phyloP scores from a whole-genome alignment of 352 stramenopile species.

The Phytopythium chamaehyphon region DNA sequence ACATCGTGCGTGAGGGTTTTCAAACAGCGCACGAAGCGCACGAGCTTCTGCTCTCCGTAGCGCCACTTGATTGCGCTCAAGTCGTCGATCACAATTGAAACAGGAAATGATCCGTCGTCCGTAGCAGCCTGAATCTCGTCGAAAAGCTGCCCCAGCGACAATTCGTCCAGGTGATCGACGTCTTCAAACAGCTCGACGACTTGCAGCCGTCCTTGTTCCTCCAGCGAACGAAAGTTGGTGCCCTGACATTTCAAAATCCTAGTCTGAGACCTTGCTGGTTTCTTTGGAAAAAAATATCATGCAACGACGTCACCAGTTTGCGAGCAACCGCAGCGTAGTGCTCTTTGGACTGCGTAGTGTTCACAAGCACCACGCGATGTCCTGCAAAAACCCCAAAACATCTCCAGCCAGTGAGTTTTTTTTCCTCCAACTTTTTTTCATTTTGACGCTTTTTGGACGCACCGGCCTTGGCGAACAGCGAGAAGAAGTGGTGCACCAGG shows the following conservation, averaged over 20 bases:
- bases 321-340: constrained; percentile 62
- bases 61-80: constrained; percentile 55
- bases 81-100: constrained; percentile 66
- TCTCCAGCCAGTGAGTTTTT: too few species aligned
- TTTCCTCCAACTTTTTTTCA: background rate
- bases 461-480: constrained; percentile 70
- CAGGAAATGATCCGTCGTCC: constrained; percentile 1
- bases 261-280: background rate
- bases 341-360: constrained; percentile 37
- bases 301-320: constrained; percentile 42
- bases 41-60: constrained; percentile 33
- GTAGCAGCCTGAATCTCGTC: constrained; percentile 18
- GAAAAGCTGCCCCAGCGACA: constrained; percentile 22
- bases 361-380: constrained; percentile 62
- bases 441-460: background rate
- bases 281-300: background rate
- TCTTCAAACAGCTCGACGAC: constrained; percentile 37
- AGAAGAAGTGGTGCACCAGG: constrained; percentile 67
- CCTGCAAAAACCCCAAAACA: constrained; percentile 10
- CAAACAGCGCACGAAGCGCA: constrained; percentile 61
- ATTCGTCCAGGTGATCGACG: constrained; percentile 1
- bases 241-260: constrained; percentile 15
- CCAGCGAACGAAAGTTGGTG: constrained; percentile 39
- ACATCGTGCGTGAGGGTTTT: constrained; percentile 48
- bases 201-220: constrained; percentile 30